These are phyloP conservation scores for Ogataea zsoltii DNA, from an alignment of 805 yeast genomes.

Conservation along the genomic window DNA sequence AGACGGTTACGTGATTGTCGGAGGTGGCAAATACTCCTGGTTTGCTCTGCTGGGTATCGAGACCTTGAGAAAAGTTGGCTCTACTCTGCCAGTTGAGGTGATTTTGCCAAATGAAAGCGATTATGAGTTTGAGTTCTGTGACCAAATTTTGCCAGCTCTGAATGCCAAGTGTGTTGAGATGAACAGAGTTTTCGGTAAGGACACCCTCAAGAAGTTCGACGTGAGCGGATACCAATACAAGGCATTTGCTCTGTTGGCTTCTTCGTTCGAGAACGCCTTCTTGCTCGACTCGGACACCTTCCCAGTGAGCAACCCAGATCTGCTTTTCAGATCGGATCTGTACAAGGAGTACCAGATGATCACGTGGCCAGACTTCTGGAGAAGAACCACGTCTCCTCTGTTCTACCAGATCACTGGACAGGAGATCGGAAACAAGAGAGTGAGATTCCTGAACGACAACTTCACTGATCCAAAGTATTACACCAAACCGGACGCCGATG, in stretches of 20 bases:
- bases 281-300: slow-evolving; percentile 76
- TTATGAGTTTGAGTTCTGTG: slow-evolving; percentile 73
- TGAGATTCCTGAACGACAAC: slow-evolving; percentile 34
- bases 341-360: slow-evolving; percentile 52
- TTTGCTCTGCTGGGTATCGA: slow-evolving; percentile 64
- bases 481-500: slow-evolving; percentile 37
- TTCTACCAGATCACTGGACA: slow-evolving; percentile 70
- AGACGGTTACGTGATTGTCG: slow-evolving; percentile 66
- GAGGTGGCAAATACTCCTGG: slow-evolving; percentile 80
- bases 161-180: slow-evolving; percentile 70
- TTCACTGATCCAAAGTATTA: slow-evolving; percentile 33
- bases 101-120: slow-evolving; percentile 71
- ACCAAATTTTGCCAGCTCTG: slow-evolving; percentile 55
- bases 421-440: slow-evolving; percentile 38
- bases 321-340: slow-evolving; percentile 57
- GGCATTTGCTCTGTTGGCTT: slow-evolving; percentile 66
- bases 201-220: slow-evolving; percentile 46
- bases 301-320: slow-evolving; percentile 66
- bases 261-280: slow-evolving; percentile 71
- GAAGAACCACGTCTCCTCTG: slow-evolving; percentile 74
- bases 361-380: slow-evolving; percentile 89
- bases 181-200: slow-evolving; percentile 59
- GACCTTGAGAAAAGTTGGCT: slow-evolving; percentile 65
- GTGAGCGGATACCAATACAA: slow-evolving; percentile 71
- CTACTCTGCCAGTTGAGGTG: slow-evolving; percentile 77